Evolutionary conservation across 306 rosid genomes (phyloP).

Genomic region (Citrullus amarus): DNA sequence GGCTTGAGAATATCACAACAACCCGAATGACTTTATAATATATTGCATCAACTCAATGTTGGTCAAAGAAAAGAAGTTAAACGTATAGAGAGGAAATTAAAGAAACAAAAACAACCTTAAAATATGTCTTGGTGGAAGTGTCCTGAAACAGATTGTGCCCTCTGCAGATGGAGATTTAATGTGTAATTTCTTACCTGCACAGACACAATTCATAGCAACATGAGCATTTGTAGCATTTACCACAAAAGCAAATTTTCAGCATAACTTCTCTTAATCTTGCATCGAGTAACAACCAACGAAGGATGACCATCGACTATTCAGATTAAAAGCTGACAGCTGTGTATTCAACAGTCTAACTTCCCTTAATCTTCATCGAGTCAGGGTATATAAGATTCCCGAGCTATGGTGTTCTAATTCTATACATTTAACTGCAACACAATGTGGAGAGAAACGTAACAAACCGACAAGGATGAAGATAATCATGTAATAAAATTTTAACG

Average conservation of each 20-base stretch:
- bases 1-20: constrained; percentile 6
- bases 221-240: neutral
- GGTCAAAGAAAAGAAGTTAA: neutral
- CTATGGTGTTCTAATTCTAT: neutral
- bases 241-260: neutral
- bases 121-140: constrained; percentile 20
- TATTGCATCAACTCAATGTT: neutral
- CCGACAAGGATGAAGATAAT: neutral
- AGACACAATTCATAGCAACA: neutral
- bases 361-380: neutral
- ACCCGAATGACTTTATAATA: neutral
- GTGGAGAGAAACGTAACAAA: neutral
- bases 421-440: neutral
- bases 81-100: neutral
- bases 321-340: neutral
- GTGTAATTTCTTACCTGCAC: constrained; percentile 27
- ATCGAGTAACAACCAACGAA: neutral
- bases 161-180: constrained; percentile 29
- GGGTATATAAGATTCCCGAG: too few relatives aligned
- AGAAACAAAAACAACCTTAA: neutral
- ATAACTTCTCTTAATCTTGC: neutral
- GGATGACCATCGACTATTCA: neutral
- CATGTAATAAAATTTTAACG: neutral
- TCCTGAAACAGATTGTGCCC: constrained; percentile 24
- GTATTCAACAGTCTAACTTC: neutral